Base-by-base conservation (phyloP, 164 flowering plant genomes). In the Brasenia schreberi region DNA sequence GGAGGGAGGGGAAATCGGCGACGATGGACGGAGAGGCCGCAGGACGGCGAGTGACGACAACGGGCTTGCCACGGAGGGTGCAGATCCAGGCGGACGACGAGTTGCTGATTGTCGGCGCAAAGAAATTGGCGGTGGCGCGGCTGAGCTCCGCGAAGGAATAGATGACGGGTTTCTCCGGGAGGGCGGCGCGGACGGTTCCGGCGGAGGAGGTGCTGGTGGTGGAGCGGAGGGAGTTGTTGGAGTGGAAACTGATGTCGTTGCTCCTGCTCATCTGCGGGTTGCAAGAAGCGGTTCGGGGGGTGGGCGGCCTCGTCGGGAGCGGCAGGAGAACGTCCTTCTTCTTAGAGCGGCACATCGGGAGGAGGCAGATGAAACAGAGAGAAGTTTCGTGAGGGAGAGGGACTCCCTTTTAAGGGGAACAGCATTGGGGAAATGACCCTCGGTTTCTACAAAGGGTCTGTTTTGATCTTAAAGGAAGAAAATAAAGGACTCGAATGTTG, bases 1-100 rank as follows among this genome's bases (percentile, higher is more conserved):
- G 65, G 65, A 11, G 65, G 43, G 65, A 10, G 16, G 18, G 43
- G 65, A 63, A 63, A 43, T 12, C 12, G 7, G 43, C 43, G 9
- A 19, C 19, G 65, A 43, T 7, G 42, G 18, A 19, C 9, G 23
- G 6, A 33, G 17, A 10, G 5, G 43, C 42, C 1, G 16, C 52
- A 4, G 7, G 18, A 9, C 58, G 27, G 3, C 44, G 66, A n/a
- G 59, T 42, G 59, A 65, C 23, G 18, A 45, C 66, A 58, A 65
- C 66, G 53, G 53, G 43, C 44, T 65, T 65, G 23, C 27, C 66
- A 14, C 58, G 19, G 19, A 65, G 23, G 66, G 59, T 45, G 59
- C 58, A 65, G 18, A 18, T 42, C 66, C 59, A 65, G 9, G 63
- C 63, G 18, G 49, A 12, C 53, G 39, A 44, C 9, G 66, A 65